Evolutionary conservation across 192 early-diverging fungal genomes (phyloP).

Genomic region (Coemansia furcata): DNA sequence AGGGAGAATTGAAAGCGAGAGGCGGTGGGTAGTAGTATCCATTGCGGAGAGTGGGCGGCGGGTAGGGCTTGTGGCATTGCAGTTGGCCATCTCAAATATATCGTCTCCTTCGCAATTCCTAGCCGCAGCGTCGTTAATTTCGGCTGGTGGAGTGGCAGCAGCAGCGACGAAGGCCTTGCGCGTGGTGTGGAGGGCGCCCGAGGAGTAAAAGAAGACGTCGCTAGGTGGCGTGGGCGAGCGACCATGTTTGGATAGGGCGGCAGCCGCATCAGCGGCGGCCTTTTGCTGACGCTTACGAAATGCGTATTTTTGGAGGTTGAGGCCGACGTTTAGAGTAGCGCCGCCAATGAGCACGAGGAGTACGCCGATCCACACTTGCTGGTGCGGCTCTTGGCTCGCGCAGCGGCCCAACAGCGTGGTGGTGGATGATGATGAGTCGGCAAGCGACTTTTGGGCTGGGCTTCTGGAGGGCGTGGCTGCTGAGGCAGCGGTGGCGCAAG

Average conservation of each 20-base stretch:
- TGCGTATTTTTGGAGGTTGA: conserved; percentile 79
- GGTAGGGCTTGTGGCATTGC: neutral
- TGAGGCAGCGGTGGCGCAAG: conserved; percentile 20
- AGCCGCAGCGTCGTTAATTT: neutral
- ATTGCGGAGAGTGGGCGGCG: neutral
- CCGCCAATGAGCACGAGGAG: conserved; percentile 67
- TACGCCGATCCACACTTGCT: conserved; percentile 71
- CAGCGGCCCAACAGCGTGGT: conserved; percentile 49
- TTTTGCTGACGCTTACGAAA: conserved; percentile 64
- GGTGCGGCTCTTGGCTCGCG: conserved; percentile 50
- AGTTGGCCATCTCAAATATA: conserved; percentile 4
- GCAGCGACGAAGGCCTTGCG: neutral
- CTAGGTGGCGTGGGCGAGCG: conserved; percentile 7
- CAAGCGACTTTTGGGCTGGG: neutral
- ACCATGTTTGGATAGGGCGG: neutral
- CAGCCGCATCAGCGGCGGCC: conserved; percentile 18
- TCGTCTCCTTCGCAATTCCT: neutral
- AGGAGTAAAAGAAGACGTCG: conserved; percentile 21
- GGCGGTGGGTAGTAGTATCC: neutral
- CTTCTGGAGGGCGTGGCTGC: neutral
- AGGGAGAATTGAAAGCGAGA: neutral
- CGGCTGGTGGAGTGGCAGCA: neutral
- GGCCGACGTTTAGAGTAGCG: conserved; percentile 68
- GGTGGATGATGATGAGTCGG: neutral
- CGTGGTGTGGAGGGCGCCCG: conserved; percentile 4